Evolutionary conservation across 192 early-diverging fungal species (phyloP).

Genomic region (Gonapodya sp.): DNA sequence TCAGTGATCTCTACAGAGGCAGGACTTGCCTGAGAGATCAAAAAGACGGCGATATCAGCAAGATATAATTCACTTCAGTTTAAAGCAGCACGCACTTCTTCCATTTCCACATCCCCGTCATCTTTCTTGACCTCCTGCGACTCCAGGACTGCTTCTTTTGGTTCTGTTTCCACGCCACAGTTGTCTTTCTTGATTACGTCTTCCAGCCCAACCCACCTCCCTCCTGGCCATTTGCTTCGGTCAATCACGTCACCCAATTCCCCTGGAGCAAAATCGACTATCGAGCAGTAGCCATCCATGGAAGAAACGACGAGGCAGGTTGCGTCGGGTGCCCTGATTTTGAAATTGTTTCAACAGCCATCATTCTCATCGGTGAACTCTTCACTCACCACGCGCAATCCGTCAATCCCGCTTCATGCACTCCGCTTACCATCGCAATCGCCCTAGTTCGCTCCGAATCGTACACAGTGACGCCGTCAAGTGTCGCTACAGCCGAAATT

Average conservation of each 20-base stretch:
- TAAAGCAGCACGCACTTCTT: background rate
- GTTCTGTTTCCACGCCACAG: background rate
- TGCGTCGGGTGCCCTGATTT: constrained; percentile 56
- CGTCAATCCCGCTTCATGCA: constrained; percentile 84
- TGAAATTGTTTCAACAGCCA: constrained; percentile 14
- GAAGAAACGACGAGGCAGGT: constrained; percentile 64
- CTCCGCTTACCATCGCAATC: constrained; percentile 58
- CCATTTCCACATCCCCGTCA: background rate
- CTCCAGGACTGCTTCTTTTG: background rate
- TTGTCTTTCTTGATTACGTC: background rate
- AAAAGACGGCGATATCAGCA: too few species aligned
- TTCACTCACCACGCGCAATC: constrained; percentile 71
- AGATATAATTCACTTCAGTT: too few species aligned
- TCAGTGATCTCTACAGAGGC: too few species aligned
- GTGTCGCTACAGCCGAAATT: constrained; percentile 77
- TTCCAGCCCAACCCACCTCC: background rate
- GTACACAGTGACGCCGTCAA: constrained; percentile 73
- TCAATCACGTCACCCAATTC: constrained; percentile 41
- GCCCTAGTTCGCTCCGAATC: constrained; percentile 70
- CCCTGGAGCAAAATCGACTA: constrained; percentile 58
- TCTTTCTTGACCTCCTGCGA: background rate
- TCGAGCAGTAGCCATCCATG: constrained; percentile 78
- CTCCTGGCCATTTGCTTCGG: background rate
- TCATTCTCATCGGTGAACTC: constrained; percentile 8
- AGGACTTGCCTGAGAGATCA: too few species aligned